Percentiles rank a stretch among this genome's conserved stretches.
These are phyloP conservation scores for Schizosaccharomyces lindneri DNA, from an alignment of 805 yeast genomes.

Conservation along the genomic window DNA sequence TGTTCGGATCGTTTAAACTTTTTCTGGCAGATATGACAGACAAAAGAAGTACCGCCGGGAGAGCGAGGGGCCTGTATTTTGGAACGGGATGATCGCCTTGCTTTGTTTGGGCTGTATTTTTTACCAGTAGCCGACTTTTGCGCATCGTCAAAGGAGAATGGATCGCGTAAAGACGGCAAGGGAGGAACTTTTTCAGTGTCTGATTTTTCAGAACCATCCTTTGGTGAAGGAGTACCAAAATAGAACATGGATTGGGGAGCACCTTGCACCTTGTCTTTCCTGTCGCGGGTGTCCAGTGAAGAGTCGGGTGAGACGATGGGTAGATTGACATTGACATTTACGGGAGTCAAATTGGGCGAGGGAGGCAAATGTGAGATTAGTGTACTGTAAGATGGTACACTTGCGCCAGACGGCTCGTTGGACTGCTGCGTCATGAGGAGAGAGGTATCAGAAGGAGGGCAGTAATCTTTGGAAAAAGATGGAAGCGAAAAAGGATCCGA, in stretches of 20 bases:
- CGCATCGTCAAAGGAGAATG: no score
- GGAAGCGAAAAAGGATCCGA: no score
- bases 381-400: not conserved
- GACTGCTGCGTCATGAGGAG: not conserved
- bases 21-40: slow-evolving; percentile 70
- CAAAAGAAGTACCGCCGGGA: slow-evolving; percentile 12
- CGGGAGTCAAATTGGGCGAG: not conserved
- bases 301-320: not conserved
- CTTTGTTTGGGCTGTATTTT: not conserved
- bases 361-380: not conserved
- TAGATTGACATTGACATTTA: not conserved
- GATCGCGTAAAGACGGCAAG: no score
- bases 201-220: no score
- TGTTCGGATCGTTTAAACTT: slow-evolving; percentile 79
- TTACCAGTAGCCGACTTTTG: not conserved
- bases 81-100: not conserved
- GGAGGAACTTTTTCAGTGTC: no score
- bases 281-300: not conserved
- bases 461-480: not conserved
- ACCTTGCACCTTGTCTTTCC: not conserved
- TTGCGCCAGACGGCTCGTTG: not conserved
- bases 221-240: no score
- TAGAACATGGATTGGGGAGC: no score
- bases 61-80: not conserved
- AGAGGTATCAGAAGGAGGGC: not conserved